Conservation (phyloP, 2,329 filamentous ascomycete species). For the Aspergillus sp. region DNA sequence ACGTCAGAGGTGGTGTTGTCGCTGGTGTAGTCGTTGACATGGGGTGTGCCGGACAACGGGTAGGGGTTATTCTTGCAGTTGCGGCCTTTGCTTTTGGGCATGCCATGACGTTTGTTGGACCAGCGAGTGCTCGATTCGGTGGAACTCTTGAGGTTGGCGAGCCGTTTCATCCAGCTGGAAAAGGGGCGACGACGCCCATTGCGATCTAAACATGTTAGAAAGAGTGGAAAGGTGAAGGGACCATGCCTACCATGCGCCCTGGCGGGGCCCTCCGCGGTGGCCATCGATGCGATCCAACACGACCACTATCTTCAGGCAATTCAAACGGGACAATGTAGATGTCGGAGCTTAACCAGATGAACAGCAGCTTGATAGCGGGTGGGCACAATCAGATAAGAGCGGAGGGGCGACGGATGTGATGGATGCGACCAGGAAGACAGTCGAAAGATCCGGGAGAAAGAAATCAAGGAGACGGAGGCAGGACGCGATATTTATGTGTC, state of each 20-base stretch:
- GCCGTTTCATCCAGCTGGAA: constrained; percentile 88
- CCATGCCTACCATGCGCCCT: constrained; percentile 44
- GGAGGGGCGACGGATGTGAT: neutral
- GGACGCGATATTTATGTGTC: neutral
- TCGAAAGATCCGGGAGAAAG: neutral
- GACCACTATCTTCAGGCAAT: neutral
- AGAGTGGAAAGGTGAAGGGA: neutral
- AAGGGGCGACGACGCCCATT: constrained; percentile 79
- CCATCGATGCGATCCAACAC: constrained; percentile 17
- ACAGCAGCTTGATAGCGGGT: no score
- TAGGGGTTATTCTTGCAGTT: constrained; percentile 81
- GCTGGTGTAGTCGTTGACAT: constrained; percentile 40
- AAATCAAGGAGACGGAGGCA: neutral
- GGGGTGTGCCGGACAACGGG: constrained; percentile 69
- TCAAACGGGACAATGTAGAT: no score
- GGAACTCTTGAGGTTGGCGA: constrained; percentile 79
- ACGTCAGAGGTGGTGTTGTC: constrained; percentile 50
- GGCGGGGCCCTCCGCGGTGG: constrained; percentile 33
- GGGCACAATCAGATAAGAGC: neutral
- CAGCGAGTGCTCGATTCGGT: constrained; percentile 51
- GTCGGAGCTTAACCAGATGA: no score
- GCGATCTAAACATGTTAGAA: constrained; percentile 53
- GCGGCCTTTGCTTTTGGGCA: constrained; percentile 55
- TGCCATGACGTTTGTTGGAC: constrained; percentile 36
- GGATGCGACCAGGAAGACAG: neutral